Percentiles rank a stretch among this genome's conserved stretches.
These are phyloP conservation scores for Voacanga thouarsii DNA, from an alignment of 257 asterid species.

Conservation along the genomic window DNA sequence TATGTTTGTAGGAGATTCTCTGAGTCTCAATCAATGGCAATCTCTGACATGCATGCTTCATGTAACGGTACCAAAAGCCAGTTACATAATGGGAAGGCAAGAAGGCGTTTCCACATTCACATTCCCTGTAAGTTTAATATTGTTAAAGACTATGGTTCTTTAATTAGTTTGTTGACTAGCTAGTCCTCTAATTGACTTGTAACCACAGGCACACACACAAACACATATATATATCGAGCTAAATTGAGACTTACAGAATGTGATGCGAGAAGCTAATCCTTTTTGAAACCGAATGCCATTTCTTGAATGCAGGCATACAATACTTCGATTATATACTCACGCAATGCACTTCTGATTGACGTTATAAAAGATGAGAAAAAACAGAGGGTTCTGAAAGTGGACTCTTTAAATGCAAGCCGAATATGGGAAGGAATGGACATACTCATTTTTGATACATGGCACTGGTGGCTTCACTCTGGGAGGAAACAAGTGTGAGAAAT, in stretches of 20 bases:
- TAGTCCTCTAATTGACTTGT: too few relatives aligned
- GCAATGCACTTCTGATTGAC: conserved; percentile 30
- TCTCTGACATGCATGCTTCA: conserved; percentile 41
- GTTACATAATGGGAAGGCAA: not conserved
- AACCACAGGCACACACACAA: too few relatives aligned
- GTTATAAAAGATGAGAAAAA: not conserved
- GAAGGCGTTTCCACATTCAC: conserved; percentile 20
- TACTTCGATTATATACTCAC: conserved; percentile 10
- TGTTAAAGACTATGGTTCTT: too few relatives aligned
- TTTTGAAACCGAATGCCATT: too few relatives aligned
- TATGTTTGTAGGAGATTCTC: conserved; percentile 40
- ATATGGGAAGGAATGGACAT: conserved; percentile 28
- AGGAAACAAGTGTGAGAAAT: conserved; percentile 29
- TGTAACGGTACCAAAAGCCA: conserved; percentile 15
- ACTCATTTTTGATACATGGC: conserved; percentile 36
- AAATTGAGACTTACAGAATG: too few relatives aligned
- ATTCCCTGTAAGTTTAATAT: conserved; percentile 14
- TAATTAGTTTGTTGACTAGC: too few relatives aligned
- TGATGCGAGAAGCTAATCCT: too few relatives aligned
- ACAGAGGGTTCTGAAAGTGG: conserved; percentile 21
- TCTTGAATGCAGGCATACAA: conserved; percentile 17
- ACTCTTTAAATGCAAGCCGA: conserved; percentile 12
- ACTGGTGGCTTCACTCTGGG: conserved; percentile 40
- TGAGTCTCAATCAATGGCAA: conserved; percentile 36
- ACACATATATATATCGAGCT: too few relatives aligned